Evolutionary conservation across 176 grass and related monocot genomes (phyloP).

Genomic region (Oryza rufipogon): DNA sequence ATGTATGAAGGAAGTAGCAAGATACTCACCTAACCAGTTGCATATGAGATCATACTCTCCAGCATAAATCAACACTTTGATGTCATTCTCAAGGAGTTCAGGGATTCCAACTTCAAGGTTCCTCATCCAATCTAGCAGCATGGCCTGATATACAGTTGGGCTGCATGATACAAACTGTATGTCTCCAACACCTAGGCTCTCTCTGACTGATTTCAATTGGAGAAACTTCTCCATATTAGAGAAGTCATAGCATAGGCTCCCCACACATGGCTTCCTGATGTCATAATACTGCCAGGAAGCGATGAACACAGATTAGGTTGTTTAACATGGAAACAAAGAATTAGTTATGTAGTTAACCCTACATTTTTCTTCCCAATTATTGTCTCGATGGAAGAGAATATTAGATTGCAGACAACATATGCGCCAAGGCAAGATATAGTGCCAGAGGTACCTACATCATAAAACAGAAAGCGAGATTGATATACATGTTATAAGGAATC

Average conservation of each 20-base stretch:
- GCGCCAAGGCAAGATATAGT: conserved; percentile 78
- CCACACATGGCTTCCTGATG: conserved; percentile 80
- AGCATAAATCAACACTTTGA: conserved; percentile 85
- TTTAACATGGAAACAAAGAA: conserved; percentile 15
- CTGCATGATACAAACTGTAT: conserved; percentile 90
- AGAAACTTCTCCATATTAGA: conserved; percentile 93
- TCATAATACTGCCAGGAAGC: conserved; percentile 70
- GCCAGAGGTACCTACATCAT: conserved; percentile 75
- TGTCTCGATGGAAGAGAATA: conserved; percentile 74
- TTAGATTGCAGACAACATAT: conserved; percentile 81
- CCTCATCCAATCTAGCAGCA: conserved; percentile 90
- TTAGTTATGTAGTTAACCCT: conserved; percentile 21
- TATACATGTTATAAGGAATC: background rate
- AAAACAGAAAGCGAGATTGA: conserved; percentile 29
- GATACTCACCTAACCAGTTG: conserved; percentile 80
- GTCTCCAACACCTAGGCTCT: conserved; percentile 83
- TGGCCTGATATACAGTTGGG: conserved; percentile 80
- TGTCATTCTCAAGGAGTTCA: conserved; percentile 76
- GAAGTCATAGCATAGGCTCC: conserved; percentile 90
- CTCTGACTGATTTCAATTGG: conserved; percentile 65
- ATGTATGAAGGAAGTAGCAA: conserved; percentile 26
- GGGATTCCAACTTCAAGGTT: conserved; percentile 96
- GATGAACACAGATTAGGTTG: background rate
- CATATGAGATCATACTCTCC: conserved; percentile 98
- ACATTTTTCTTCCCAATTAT: conserved; percentile 87